Evolutionary conservation across 192 early-diverging fungal species (phyloP), one percentile per base, ranked within the genome.

Genomic region (Coemansia sp.): DNA sequence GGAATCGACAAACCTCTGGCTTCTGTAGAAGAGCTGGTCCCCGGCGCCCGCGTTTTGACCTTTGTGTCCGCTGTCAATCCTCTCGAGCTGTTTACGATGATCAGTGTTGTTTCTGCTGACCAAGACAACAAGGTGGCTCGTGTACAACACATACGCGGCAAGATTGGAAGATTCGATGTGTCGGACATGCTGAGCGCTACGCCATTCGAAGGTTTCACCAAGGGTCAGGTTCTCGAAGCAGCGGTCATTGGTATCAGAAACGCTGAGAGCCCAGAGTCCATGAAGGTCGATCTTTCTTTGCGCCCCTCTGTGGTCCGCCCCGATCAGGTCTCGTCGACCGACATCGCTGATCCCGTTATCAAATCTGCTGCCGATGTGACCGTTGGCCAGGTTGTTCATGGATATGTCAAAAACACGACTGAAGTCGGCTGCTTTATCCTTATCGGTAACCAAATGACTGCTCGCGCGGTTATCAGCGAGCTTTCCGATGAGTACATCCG

Each of bases 401-500:
- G 91, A 0, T 94, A 85, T 62, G 87, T 97, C 42, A 83, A 80
- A 49, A 90, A 87, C 60, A 80, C 90, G 8, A 85, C 85, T 2
- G 85, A 91, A n/a, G 83, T 83, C 36, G 89, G 89, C 62, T 75
- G 89, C 56, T 95, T 97, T 74, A 83, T 97, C 22, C 56, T 77
- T 17, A 75, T 96, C 30, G 86, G 85, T 45, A 87, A 80, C 58
- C 69, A 80, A 10, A 38, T 91, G 25, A 72, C 73, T 60, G 96
- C 82, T 17, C 88, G 92, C 57, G 93, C 94, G 40, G 88, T 93
- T 75, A 95, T 97, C 67, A 82, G 88, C 32, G 89, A 96, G 64
- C 63, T 97, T 16, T 91, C 89, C 3, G 94, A 96, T 81, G 89
- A 87, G 31, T 96, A 85, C 61, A 73, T 96, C 45, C 92, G 92